Conservation (phyloP, 2,329 filamentous ascomycete species). For the Pestalotiopsis sp. region DNA sequence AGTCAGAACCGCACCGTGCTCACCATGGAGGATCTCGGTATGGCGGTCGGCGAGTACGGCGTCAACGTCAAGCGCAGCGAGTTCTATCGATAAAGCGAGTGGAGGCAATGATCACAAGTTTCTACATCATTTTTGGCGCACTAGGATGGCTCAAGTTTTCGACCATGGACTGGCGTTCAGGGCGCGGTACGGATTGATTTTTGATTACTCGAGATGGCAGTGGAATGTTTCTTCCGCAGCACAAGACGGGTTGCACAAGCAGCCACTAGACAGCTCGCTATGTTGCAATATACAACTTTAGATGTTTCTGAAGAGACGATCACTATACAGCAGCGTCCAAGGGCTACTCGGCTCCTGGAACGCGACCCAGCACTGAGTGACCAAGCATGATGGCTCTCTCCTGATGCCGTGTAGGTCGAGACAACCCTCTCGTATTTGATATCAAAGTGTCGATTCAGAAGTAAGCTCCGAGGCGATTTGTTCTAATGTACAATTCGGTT, state of each 20-base stretch:
- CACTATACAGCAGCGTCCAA: not conserved
- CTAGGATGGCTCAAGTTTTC: not conserved
- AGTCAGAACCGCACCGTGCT: constrained; percentile 90
- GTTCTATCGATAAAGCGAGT: constrained; percentile 74
- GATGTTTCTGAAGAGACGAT: not conserved
- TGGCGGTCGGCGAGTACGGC: constrained; percentile 97
- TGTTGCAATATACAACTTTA: not conserved
- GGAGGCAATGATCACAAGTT: not conserved
- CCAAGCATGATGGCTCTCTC: no score
- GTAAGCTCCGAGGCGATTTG: not conserved
- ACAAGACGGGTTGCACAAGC: not conserved
- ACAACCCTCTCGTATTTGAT: not conserved
- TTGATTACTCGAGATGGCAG: not conserved
- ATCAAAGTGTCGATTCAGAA: not conserved
- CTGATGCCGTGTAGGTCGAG: no score
- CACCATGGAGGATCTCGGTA: constrained; percentile 98
- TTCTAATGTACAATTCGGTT: not conserved
- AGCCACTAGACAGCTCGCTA: not conserved
- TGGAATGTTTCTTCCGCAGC: not conserved
- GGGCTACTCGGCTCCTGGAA: no score
- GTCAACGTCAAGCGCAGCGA: constrained; percentile 97
- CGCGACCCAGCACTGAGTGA: no score
- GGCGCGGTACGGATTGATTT: not conserved
- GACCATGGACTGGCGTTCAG: constrained; percentile 9
- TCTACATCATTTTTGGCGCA: not conserved